These are phyloP conservation scores for Suhomyces anneliseae DNA, from an alignment of 1,139 yeast species.

Conservation along the genomic window DNA sequence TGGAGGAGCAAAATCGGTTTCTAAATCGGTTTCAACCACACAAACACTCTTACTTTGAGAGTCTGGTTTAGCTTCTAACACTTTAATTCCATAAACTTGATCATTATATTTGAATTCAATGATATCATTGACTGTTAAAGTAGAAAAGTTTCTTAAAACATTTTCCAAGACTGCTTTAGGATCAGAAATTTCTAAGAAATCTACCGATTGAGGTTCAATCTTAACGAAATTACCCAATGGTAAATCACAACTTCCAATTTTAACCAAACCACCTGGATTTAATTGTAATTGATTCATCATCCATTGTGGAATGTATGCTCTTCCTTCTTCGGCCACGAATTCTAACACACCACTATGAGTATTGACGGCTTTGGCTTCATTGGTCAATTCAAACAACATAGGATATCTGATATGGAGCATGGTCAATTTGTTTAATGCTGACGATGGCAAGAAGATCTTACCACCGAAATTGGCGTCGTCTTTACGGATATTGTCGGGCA, in stretches of 20 bases:
- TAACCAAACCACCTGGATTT: conserved; percentile 76
- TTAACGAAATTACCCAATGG: conserved; percentile 88
- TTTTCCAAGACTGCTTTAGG: conserved; percentile 97
- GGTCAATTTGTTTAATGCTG: conserved; percentile 84
- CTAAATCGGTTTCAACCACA: conserved; percentile 95
- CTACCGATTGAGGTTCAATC: conserved; percentile 92
- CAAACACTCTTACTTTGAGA: conserved; percentile 66
- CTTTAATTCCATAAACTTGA: conserved; percentile 74
- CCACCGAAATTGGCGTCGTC: conserved; percentile 95
- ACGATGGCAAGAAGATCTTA: conserved; percentile 90
- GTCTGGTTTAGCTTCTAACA: conserved; percentile 86
- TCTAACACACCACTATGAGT: conserved; percentile 96
- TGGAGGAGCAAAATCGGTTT: conserved; percentile 98
- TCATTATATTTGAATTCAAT: conserved; percentile 89
- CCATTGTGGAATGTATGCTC: conserved; percentile 95
- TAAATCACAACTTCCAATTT: conserved; percentile 73
- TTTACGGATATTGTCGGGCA: conserved; percentile 76
- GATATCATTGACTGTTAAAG: conserved; percentile 81
- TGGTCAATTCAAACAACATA: conserved; percentile 81
- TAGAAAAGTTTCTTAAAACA: conserved; percentile 84
- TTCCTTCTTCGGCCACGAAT: conserved; percentile 95
- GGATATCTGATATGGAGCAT: conserved; percentile 90
- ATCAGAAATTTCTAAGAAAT: conserved; percentile 88
- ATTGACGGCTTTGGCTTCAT: conserved; percentile 55
- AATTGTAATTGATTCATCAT: conserved; percentile 80